Conservation (phyloP, 2,329 filamentous ascomycete species). For the Aspergillus spinulosporus region DNA sequence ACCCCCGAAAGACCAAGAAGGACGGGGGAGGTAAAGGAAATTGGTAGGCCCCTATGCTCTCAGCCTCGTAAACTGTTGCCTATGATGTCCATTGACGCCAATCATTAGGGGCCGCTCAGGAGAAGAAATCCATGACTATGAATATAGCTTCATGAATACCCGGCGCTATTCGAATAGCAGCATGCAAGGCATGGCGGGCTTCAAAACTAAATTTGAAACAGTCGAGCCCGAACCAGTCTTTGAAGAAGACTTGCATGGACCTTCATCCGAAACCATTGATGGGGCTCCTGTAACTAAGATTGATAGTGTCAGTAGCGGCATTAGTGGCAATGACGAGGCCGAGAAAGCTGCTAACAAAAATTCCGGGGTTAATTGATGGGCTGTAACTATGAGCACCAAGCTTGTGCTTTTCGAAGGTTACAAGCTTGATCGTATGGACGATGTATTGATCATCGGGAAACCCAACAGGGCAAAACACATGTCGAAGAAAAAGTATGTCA, state of each 20-base stretch:
- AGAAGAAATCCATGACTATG: slow-evolving; percentile 79
- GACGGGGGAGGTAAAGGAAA: slow-evolving; percentile 89
- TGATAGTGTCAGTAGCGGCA: slow-evolving; percentile 51
- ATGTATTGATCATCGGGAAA: no score
- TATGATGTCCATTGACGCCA: neutral
- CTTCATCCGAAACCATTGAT: slow-evolving; percentile 49
- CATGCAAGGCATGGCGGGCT: slow-evolving; percentile 69
- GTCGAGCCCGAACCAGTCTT: slow-evolving; percentile 88
- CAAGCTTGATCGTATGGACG: no score
- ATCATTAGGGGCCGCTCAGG: slow-evolving; percentile 72
- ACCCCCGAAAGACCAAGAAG: slow-evolving; percentile 96
- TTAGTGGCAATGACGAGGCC: slow-evolving; percentile 19
- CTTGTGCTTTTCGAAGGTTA: neutral
- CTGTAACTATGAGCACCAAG: neutral
- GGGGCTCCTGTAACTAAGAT: slow-evolving; percentile 24
- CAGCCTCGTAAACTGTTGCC: neutral
- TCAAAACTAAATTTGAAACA: slow-evolving; percentile 96
- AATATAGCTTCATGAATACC: slow-evolving; percentile 79
- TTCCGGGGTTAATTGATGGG: neutral
- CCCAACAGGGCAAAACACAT: no score
- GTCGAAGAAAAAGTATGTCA: neutral
- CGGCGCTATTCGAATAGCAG: slow-evolving; percentile 93
- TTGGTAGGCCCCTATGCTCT: slow-evolving; percentile 64
- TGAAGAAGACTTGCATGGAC: slow-evolving; percentile 79
- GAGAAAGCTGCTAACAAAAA: slow-evolving; percentile 16